Percentiles rank a stretch among this genome's conserved stretches.
phyloP scores from a whole-genome alignment of 345 rosid species.

The Ceriops decandra region DNA sequence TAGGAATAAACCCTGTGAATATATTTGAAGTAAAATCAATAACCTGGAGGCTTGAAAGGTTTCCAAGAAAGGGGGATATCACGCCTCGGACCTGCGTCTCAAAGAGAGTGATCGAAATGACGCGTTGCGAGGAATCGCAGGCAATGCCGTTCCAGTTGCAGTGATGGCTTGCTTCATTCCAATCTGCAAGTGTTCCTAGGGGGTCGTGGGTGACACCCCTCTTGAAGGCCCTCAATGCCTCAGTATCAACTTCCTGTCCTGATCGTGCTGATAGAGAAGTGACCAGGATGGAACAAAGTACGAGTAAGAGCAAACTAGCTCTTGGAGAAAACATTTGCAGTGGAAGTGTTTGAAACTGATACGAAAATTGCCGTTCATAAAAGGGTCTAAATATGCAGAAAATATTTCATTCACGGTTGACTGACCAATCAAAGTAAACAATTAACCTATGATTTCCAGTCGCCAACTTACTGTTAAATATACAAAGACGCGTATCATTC shows the following conservation, averaged over 20 bases:
- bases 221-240: constrained; percentile 61
- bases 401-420: too few species aligned
- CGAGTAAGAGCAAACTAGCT: constrained; percentile 19
- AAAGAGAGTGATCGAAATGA: constrained; percentile 43
- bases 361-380: not conserved
- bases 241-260: constrained; percentile 39
- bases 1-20: constrained; percentile 57
- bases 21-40: constrained; percentile 68
- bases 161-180: constrained; percentile 55
- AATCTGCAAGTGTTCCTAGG: constrained; percentile 47
- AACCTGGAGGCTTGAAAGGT: constrained; percentile 82
- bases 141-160: constrained; percentile 83
- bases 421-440: too few species aligned
- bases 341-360: constrained; percentile 12
- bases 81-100: constrained; percentile 66
- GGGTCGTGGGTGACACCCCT: constrained; percentile 51
- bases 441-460: too few species aligned
- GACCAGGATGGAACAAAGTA: constrained; percentile 17
- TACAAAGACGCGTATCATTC: too few species aligned
- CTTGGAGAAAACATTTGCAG: constrained; percentile 22
- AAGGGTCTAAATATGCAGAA: too few species aligned
- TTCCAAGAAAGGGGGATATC: constrained; percentile 60
- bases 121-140: constrained; percentile 46
- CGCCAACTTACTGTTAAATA: too few species aligned
- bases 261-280: constrained; percentile 25